Evolutionary conservation across 768 basidiomycete species (phyloP).

Genomic region (Tylopilus rubrobrunneus): DNA sequence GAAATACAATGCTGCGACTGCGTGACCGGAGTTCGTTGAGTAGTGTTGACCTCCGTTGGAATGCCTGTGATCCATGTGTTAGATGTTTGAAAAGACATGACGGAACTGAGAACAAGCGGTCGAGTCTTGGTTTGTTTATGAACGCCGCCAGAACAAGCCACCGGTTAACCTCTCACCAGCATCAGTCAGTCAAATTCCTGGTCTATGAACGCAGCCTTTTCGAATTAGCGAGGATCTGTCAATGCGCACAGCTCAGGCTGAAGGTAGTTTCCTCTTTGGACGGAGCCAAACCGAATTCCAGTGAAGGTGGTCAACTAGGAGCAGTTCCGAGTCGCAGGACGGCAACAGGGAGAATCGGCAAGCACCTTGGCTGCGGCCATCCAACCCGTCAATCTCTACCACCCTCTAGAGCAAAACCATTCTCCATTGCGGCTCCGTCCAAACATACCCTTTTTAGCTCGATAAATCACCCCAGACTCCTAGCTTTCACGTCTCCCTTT

Average conservation of each 20-base stretch:
- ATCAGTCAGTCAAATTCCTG: background rate
- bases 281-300: background rate
- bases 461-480: background rate
- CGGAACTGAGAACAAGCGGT: no score
- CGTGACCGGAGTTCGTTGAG: background rate
- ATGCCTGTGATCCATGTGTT: background rate
- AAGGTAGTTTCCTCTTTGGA: background rate
- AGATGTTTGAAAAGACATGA: background rate
- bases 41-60: background rate
- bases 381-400: background rate
- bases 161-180: background rate
- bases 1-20: constrained; percentile 9
- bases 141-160: background rate
- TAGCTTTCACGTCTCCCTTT: background rate
- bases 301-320: background rate
- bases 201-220: background rate
- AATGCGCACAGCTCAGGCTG: background rate
- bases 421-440: background rate
- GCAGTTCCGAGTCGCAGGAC: background rate
- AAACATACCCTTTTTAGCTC: background rate
- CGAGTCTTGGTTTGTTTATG: constrained; percentile 5
- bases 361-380: background rate
- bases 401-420: background rate
- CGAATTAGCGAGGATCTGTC: background rate
- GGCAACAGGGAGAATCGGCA: background rate